These are phyloP conservation scores for Claviceps monticola DNA, from an alignment of 2,329 filamentous ascomycete genomes.

Conservation along the genomic window DNA sequence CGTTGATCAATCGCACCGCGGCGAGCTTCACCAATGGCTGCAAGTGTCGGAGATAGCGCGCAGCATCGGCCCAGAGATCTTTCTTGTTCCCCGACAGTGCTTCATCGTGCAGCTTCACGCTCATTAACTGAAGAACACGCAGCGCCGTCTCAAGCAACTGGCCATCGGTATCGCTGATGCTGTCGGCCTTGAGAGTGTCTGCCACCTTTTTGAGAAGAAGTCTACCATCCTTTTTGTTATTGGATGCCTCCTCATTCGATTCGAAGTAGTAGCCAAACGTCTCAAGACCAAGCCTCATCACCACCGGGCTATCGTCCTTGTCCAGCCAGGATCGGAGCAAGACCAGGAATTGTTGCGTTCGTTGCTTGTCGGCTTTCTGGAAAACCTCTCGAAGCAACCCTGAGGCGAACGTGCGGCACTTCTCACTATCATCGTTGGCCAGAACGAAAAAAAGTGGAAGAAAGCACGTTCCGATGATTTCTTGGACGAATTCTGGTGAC, in stretches of 20 bases:
- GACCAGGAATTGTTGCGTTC: conserved; percentile 53
- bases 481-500: conserved; percentile 66
- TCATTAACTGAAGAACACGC: conserved; percentile 52
- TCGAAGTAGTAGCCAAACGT: conserved; percentile 77
- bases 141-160: conserved; percentile 65
- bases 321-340: conserved; percentile 65
- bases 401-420: conserved; percentile 71
- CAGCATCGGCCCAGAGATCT: conserved; percentile 57
- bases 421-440: conserved; percentile 75
- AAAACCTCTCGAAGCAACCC: conserved; percentile 72
- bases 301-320: conserved; percentile 55
- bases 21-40: conserved; percentile 64
- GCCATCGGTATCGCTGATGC: conserved; percentile 43
- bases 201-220: conserved; percentile 44
- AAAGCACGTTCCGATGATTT: conserved; percentile 71
- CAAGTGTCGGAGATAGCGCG: conserved; percentile 55
- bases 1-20: conserved; percentile 57
- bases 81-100: conserved; percentile 47
- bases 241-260: conserved; percentile 40
- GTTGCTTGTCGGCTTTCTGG: conserved; percentile 59
- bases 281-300: conserved; percentile 63
- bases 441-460: conserved; percentile 74
- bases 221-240: conserved; percentile 53
- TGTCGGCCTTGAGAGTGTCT: conserved; percentile 39
- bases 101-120: conserved; percentile 48